Conservation (phyloP, 176 grass and related monocot species). For the Cymbopogon citratus region DNA sequence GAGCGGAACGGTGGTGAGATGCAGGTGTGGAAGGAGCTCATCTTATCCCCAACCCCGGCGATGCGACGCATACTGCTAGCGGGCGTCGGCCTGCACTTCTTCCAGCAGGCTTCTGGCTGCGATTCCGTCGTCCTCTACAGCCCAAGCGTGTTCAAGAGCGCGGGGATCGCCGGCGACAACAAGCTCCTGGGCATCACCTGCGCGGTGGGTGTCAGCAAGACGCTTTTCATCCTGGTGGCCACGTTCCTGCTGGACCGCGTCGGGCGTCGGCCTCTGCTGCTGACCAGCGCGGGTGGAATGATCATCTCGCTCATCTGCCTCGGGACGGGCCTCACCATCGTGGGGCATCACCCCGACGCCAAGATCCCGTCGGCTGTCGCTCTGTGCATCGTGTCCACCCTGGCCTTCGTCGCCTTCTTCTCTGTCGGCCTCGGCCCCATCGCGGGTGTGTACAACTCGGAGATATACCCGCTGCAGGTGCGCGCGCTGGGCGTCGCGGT, state of each 20-base stretch:
- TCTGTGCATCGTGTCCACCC: slow-evolving; percentile 43
- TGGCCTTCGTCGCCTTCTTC: slow-evolving; percentile 68
- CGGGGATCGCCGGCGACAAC: slow-evolving; percentile 39
- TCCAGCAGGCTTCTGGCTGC: slow-evolving; percentile 83
- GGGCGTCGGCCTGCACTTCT: slow-evolving; percentile 59
- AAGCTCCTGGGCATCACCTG: slow-evolving; percentile 52
- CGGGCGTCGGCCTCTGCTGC: slow-evolving; percentile 69
- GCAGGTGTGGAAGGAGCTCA: slow-evolving; percentile 63
- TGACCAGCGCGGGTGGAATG: slow-evolving; percentile 54
- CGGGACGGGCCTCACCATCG: slow-evolving; percentile 40
- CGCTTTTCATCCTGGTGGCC: slow-evolving; percentile 78
- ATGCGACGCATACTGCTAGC: slow-evolving; percentile 59
- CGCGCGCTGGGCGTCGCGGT: slow-evolving; percentile 55
- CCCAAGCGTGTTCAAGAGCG: slow-evolving; percentile 58
- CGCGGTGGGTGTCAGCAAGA: slow-evolving; percentile 68
- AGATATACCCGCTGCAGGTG: slow-evolving; percentile 70
- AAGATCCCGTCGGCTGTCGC: slow-evolving; percentile 50
- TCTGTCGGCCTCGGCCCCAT: slow-evolving; percentile 79
- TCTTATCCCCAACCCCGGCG: slow-evolving; percentile 34
- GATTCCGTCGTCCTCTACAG: slow-evolving; percentile 81
- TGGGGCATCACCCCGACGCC: slow-evolving; percentile 27
- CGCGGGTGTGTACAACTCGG: slow-evolving; percentile 65
- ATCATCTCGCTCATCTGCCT: slow-evolving; percentile 48
- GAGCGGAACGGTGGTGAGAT: slow-evolving; percentile 11
- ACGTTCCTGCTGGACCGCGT: slow-evolving; percentile 62